phyloP scores from a whole-genome alignment of 805 yeast species.

The Teunomyces barrocoloradensis region DNA sequence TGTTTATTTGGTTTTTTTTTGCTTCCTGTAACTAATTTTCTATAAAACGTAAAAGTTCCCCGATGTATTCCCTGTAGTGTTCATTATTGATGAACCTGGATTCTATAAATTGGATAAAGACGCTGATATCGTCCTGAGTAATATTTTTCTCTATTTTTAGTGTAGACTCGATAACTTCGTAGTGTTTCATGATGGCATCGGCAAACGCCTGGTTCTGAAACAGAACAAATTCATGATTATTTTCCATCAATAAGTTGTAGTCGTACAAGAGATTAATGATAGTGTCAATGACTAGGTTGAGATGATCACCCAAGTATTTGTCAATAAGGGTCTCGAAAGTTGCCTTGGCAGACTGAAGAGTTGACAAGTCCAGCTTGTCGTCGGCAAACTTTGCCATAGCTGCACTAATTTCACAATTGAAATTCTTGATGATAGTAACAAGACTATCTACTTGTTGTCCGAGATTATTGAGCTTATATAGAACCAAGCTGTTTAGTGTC shows the following conservation, averaged over 20 bases:
- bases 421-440: conserved; percentile 5
- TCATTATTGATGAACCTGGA: conserved; percentile 6
- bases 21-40: neutral
- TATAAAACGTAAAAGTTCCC: conserved; percentile 1
- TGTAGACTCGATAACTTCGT: conserved; percentile 6
- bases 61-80: conserved; percentile 7
- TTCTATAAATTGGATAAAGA: conserved; percentile 6
- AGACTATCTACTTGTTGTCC: conserved; percentile 5
- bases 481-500: neutral
- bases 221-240: conserved; percentile 4
- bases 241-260: conserved; percentile 9
- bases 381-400: neutral
- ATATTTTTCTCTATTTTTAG: conserved; percentile 1
- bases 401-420: conserved; percentile 7
- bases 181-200: neutral
- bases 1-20: neutral
- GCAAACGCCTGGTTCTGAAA: neutral
- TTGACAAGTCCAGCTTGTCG: conserved; percentile 3
- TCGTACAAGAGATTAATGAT: conserved; percentile 12
- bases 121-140: conserved; percentile 3
- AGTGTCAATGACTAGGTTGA: conserved; percentile 9
- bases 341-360: conserved; percentile 7
- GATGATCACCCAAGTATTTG: conserved; percentile 10
- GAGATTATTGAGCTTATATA: conserved; percentile 7
- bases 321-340: conserved; percentile 6